Conservation (phyloP, 2,329 filamentous ascomycete genomes). For the Tolypocladium amazonense region DNA sequence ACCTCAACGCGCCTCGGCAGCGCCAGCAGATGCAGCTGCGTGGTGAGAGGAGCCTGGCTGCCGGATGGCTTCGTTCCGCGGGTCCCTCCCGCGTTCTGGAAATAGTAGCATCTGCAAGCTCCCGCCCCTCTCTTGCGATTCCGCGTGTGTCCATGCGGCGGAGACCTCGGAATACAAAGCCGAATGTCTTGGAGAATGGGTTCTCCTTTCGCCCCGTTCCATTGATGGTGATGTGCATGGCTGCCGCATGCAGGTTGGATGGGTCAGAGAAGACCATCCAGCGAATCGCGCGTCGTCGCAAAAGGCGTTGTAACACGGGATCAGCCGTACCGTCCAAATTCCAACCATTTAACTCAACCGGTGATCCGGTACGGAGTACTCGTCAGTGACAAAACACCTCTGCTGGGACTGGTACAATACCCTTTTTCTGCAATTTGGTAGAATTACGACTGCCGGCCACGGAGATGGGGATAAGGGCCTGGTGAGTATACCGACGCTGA, state of each 20-base stretch:
- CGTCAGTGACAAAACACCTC: background rate
- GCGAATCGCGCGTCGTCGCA: background rate
- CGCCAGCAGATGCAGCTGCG: background rate
- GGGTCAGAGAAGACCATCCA: background rate
- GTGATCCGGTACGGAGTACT: too few species aligned
- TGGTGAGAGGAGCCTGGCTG: background rate
- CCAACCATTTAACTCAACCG: background rate
- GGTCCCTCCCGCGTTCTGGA: background rate
- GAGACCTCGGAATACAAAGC: background rate
- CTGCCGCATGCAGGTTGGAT: background rate
- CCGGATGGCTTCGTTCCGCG: background rate
- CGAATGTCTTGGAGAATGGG: background rate
- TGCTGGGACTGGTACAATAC: background rate
- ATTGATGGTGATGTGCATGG: background rate
- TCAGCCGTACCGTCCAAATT: background rate
- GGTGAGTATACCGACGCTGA: too few species aligned
- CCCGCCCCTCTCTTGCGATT: background rate
- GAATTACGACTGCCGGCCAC: background rate
- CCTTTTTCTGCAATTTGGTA: background rate
- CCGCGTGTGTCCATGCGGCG: background rate
- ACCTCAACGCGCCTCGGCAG: background rate
- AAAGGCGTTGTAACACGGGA: background rate
- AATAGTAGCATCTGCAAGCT: background rate
- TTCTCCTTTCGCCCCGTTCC: background rate
- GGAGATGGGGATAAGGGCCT: background rate